Conservation (phyloP, 1,284 basidiomycete species). For the Ustilago tritici region DNA sequence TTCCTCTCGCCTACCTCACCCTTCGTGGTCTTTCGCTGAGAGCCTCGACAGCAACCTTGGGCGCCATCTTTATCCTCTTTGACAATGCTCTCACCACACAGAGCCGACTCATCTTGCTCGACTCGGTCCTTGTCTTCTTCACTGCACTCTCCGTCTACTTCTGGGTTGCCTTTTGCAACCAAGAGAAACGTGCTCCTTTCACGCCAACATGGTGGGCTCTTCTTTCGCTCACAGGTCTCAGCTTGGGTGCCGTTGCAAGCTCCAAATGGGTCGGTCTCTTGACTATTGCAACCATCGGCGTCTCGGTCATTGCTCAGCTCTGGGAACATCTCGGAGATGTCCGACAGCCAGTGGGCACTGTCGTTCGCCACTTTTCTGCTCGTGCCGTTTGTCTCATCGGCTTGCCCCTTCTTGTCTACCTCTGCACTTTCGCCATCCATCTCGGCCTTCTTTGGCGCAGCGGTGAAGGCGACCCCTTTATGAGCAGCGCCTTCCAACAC, state of each 20-base stretch:
- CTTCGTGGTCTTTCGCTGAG: slow-evolving; percentile 88
- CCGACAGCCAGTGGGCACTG: slow-evolving; percentile 80
- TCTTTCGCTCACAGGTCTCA: slow-evolving; percentile 87
- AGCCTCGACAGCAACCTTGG: slow-evolving; percentile 86
- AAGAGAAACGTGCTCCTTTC: slow-evolving; percentile 81
- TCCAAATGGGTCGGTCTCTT: slow-evolving; percentile 99
- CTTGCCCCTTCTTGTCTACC: slow-evolving; percentile 88
- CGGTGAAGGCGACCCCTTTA: slow-evolving; percentile 97
- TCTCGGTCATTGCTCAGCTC: slow-evolving; percentile 85
- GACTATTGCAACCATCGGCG: slow-evolving; percentile 94
- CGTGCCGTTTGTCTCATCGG: slow-evolving; percentile 88
- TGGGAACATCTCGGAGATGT: slow-evolving; percentile 92
- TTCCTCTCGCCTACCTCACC: slow-evolving; percentile 92
- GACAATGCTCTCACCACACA: slow-evolving; percentile 97
- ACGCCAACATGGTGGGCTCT: slow-evolving; percentile 90
- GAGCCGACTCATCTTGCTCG: slow-evolving; percentile 94
- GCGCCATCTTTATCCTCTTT: slow-evolving; percentile 90
- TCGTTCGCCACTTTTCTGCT: slow-evolving; percentile 86
- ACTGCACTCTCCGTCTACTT: slow-evolving; percentile 88
- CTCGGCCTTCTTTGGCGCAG: slow-evolving; percentile 87
- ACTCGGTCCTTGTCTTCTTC: slow-evolving; percentile 97
- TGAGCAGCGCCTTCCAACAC: slow-evolving; percentile 98
- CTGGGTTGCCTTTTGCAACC: slow-evolving; percentile 91
- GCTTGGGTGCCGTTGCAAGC: slow-evolving; percentile 88
- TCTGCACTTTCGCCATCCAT: slow-evolving; percentile 94